phyloP scores from a whole-genome alignment of 2,329 filamentous ascomycete species.

The Aspergillus fijiensis region DNA sequence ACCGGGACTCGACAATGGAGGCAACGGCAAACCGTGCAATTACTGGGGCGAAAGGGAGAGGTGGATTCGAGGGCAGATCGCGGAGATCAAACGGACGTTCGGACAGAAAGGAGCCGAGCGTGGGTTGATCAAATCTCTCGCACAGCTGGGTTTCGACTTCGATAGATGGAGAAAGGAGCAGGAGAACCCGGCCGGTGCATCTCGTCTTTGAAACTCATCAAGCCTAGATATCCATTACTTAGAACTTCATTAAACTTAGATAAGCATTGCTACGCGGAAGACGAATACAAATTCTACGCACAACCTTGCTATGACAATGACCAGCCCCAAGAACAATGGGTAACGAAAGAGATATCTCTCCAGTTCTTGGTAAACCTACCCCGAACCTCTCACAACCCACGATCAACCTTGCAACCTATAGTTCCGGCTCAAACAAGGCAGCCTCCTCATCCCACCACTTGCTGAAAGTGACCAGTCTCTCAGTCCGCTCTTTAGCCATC shows the following conservation, averaged over 20 bases:
- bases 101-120: constrained; percentile 61
- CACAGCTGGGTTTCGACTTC: constrained; percentile 71
- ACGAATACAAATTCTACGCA: background rate
- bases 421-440: background rate
- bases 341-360: background rate
- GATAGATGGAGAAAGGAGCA: constrained; percentile 36
- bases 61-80: constrained; percentile 70
- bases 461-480: constrained; percentile 3
- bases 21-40: constrained; percentile 65
- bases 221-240: too few species aligned
- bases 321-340: too few species aligned
- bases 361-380: background rate
- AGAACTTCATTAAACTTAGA: background rate
- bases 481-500: constrained; percentile 5
- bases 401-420: background rate
- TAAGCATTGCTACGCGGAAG: background rate
- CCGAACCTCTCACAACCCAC: too few species aligned
- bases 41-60: constrained; percentile 69
- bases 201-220: background rate
- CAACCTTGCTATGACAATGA: too few species aligned
- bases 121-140: constrained; percentile 59
- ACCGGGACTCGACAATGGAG: constrained; percentile 43
- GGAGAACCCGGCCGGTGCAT: constrained; percentile 1
- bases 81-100: constrained; percentile 71
- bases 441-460: constrained; percentile 8